Base-by-base conservation (phyloP, 257 asterid species). In the Solanum dulcamara region DNA sequence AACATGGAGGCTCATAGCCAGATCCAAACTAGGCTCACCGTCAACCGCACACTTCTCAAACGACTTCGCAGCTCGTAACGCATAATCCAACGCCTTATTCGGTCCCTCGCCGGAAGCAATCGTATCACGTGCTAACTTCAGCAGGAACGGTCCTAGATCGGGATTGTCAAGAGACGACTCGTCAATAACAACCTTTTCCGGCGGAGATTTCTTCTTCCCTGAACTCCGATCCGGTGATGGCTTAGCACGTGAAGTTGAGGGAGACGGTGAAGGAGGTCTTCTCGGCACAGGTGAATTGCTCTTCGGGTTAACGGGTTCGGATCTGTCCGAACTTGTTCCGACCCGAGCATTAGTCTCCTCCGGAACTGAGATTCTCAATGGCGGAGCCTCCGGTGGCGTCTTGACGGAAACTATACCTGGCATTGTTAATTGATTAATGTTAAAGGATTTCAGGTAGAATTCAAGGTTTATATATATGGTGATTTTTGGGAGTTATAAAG, bases 91-190 rank as follows among this genome's bases (percentile, higher is more conserved):
- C 1, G 98, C 99, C 91, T 94, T 97, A 67, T 80, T 88, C 68
- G 97, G 97, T 24, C 98, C 97, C 37, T 95, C 99, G 24, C 99
- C 98, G 7, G 98, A 93, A 7, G 98, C 98, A 13, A 96, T 95
- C 13, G 98, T 94, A 85, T 97, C 99, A 22, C 99, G 91, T 30
- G 98, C 97, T 55, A 97, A 87, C 87, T 97, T 97, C 85, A 97
- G 85, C 70, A 97, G 68, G 79, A 95, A 97, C 1, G 99, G 99
- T 28, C 98, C 99, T 51, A 97, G 99, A 97, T 97, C 98, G 87
- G 98, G 98, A 90, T 96, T 97, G 83, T 95, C 98, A 14, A 96
- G 95, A 9, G 98, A 94, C 35, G 99, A 71, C 77, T 95, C 98
- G 22, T 92, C 93, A 22, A 93, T 85, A 0, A 89, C 89, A n/a